Evolutionary conservation across 345 rosid genomes (phyloP).

Genomic region (Aquilaria malaccensis): DNA sequence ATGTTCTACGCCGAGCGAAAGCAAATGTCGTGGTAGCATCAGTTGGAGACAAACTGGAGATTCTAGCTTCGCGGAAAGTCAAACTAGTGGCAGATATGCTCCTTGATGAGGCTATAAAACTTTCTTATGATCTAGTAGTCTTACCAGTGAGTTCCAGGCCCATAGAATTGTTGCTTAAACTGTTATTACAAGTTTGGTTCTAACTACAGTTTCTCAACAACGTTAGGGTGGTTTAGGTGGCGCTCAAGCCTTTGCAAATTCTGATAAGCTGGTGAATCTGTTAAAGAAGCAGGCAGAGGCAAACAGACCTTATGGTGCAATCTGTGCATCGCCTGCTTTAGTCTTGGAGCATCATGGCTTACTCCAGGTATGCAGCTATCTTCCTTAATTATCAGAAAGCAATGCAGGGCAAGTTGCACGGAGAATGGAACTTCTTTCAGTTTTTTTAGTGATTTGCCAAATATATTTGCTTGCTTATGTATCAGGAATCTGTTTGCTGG

Average conservation of each 20-base stretch:
- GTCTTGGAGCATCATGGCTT: slow-evolving; percentile 88
- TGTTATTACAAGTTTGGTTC: slow-evolving; percentile 1
- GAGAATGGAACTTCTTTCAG: no score
- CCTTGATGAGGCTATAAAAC: slow-evolving; percentile 79
- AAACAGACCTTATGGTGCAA: slow-evolving; percentile 85
- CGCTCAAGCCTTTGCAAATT: slow-evolving; percentile 78
- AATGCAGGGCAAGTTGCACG: background rate
- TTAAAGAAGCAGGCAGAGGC: slow-evolving; percentile 71
- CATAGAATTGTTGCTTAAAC: background rate
- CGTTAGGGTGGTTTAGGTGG: slow-evolving; percentile 92
- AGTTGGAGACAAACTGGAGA: slow-evolving; percentile 68
- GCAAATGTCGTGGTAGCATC: slow-evolving; percentile 84
- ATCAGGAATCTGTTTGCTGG: no score
- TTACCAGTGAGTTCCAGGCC: slow-evolving; percentile 55
- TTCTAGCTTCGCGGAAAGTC: slow-evolving; percentile 77
- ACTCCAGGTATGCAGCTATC: slow-evolving; percentile 50
- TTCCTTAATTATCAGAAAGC: background rate
- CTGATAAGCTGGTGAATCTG: slow-evolving; percentile 69
- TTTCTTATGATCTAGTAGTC: slow-evolving; percentile 76
- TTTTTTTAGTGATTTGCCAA: background rate
- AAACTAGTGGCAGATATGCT: slow-evolving; percentile 80
- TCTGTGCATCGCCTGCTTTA: slow-evolving; percentile 93
- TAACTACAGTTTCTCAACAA: slow-evolving; percentile 2
- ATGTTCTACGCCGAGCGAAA: slow-evolving; percentile 76
- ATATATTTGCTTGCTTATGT: background rate